These are phyloP conservation scores for Calonectria ilicicola DNA, from an alignment of 2,329 filamentous ascomycete species.

Conservation along the genomic window DNA sequence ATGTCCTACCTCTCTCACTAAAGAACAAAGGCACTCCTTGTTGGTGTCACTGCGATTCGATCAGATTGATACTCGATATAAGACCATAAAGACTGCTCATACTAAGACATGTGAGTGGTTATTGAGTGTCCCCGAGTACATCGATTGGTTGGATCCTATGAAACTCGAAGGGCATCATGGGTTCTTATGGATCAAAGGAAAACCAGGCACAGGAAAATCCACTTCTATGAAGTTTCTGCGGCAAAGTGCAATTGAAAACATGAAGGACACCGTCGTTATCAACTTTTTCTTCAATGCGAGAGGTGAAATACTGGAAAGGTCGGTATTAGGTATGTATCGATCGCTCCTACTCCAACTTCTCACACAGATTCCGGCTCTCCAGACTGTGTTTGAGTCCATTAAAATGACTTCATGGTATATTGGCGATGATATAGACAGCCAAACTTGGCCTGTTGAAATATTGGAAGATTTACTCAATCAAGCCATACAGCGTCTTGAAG, in stretches of 20 bases:
- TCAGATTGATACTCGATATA: slow-evolving; percentile 52
- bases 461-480: neutral
- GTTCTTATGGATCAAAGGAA: slow-evolving; percentile 48
- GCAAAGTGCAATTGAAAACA: slow-evolving; percentile 21
- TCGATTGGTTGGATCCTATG: slow-evolving; percentile 49
- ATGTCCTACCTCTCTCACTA: neutral
- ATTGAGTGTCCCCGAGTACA: slow-evolving; percentile 46
- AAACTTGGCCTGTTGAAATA: neutral
- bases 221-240: slow-evolving; percentile 54
- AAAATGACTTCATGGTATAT: neutral
- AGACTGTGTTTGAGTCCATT: slow-evolving; percentile 44
- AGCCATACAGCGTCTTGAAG: neutral
- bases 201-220: neutral
- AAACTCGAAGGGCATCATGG: slow-evolving; percentile 44
- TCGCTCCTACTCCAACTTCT: slow-evolving; percentile 62
- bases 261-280: slow-evolving; percentile 41
- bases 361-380: slow-evolving; percentile 46
- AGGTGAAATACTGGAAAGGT: neutral
- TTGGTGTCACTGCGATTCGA: slow-evolving; percentile 51
- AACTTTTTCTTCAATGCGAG: slow-evolving; percentile 63
- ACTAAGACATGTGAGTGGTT: slow-evolving; percentile 57
- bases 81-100: slow-evolving; percentile 51
- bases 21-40: neutral
- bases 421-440: neutral
- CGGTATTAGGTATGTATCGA: slow-evolving; percentile 54